Evolutionary conservation across 139 green algal genomes (phyloP).

Genomic region (Haematococcus lacustris): DNA sequence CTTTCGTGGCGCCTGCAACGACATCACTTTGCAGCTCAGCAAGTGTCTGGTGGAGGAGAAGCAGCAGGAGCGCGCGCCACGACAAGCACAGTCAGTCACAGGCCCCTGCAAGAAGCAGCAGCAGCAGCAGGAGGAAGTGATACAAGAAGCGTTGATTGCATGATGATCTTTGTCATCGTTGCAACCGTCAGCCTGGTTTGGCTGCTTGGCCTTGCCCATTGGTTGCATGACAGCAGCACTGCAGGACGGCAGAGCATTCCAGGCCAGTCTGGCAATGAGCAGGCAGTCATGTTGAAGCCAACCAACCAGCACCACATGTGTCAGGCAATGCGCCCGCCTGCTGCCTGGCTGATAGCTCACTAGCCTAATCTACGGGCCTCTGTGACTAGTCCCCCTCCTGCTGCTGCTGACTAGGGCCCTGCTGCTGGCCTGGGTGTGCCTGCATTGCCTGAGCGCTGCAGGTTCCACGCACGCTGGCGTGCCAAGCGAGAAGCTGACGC

Average conservation of each 20-base stretch:
- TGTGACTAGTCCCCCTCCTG: too few relatives aligned
- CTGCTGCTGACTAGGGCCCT: too few relatives aligned
- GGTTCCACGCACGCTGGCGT: not conserved
- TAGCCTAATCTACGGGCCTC: too few relatives aligned
- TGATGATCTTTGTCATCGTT: not conserved
- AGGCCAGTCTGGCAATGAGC: not conserved
- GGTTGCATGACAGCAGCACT: too few relatives aligned
- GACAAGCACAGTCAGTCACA: slow-evolving; percentile 14
- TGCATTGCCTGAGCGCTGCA: not conserved
- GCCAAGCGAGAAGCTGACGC: not conserved
- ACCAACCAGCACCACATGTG: not conserved
- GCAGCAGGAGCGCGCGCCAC: slow-evolving; percentile 18
- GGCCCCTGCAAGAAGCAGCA: not conserved
- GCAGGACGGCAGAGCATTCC: too few relatives aligned
- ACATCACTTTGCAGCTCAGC: slow-evolving; percentile 54
- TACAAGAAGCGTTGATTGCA: not conserved
- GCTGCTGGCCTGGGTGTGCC: not conserved
- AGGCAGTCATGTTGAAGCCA: not conserved
- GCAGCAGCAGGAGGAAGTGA: not conserved
- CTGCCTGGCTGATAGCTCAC: too few relatives aligned
- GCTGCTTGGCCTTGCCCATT: too few relatives aligned
- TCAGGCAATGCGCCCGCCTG: not conserved
- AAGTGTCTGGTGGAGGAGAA: slow-evolving; percentile 73
- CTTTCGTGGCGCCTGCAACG: slow-evolving; percentile 68
- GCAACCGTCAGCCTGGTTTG: too few relatives aligned